Percentiles rank a stretch among this genome's conserved stretches.
Conservation (phyloP, 78 protist genomes). For the Guillardia theta region DNA sequence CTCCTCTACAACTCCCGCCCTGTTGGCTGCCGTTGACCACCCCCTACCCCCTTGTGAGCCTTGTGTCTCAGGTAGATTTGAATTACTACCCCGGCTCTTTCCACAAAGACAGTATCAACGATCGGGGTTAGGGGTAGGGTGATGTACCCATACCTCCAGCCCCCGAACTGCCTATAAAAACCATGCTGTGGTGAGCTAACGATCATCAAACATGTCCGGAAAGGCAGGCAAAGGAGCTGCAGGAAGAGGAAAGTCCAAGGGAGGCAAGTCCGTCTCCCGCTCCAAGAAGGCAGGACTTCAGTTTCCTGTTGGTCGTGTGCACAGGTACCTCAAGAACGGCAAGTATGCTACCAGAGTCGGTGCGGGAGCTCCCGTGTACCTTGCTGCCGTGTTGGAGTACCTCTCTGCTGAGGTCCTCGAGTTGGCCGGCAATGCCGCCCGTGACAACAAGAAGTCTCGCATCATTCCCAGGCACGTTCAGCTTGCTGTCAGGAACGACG, state of each 20-base stretch:
- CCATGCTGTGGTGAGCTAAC: too few species aligned
- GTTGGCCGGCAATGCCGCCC: constrained; percentile 93
- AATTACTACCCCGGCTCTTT: too few species aligned
- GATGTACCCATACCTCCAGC: too few species aligned
- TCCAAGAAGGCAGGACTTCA: constrained; percentile 61
- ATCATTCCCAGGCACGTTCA: constrained; percentile 94
- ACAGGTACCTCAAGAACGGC: constrained; percentile 26
- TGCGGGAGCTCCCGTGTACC: constrained; percentile 91
- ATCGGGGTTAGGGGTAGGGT: too few species aligned
- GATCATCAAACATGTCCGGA: background rate
- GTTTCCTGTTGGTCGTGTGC: constrained; percentile 63
- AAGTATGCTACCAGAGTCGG: constrained; percentile 77
- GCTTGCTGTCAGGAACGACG: constrained; percentile 94
- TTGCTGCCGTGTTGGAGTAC: constrained; percentile 97
- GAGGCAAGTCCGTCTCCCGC: constrained; percentile 46
- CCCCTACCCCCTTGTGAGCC: too few species aligned
- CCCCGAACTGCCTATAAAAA: too few species aligned
- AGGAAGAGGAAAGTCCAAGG: constrained; percentile 37
- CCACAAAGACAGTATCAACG: too few species aligned
- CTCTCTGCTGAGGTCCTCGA: constrained; percentile 93
- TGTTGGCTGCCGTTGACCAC: too few species aligned
- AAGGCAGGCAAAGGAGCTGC: constrained; percentile 35
- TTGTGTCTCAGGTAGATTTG: too few species aligned
- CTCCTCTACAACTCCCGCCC: too few species aligned
- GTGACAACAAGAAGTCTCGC: constrained; percentile 84